These are phyloP conservation scores for Diversispora eburnea DNA, from an alignment of 192 early-diverging fungal genomes.

Conservation along the genomic window DNA sequence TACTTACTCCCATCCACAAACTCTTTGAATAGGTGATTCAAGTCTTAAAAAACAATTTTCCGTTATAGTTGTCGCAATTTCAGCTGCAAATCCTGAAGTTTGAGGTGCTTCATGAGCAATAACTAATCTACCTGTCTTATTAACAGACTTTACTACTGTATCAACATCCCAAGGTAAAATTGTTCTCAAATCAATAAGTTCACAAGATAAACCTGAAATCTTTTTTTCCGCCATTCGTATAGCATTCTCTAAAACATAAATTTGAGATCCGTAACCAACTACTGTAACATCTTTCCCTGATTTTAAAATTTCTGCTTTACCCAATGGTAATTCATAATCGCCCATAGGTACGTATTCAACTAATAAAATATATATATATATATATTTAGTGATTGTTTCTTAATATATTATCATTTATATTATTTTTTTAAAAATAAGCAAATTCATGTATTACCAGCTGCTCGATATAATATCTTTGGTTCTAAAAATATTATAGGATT, in stretches of 20 bases:
- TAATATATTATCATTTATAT: background rate
- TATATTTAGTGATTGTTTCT: background rate
- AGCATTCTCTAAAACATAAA: conserved; percentile 91
- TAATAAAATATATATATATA: conserved; percentile 29
- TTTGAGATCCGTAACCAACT: conserved; percentile 87
- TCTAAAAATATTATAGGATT: conserved; percentile 97
- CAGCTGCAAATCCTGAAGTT: conserved; percentile 86
- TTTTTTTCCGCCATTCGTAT: conserved; percentile 81
- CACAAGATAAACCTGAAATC: conserved; percentile 80
- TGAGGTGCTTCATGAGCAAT: conserved; percentile 92
- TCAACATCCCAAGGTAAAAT: conserved; percentile 92
- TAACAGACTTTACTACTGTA: conserved; percentile 84
- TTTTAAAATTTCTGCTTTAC: conserved; percentile 87
- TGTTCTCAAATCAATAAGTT: conserved; percentile 89
- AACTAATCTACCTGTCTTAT: conserved; percentile 88
- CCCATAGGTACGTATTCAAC: conserved; percentile 92
- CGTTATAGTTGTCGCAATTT: conserved; percentile 85
- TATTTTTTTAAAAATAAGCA: background rate
- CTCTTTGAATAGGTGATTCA: conserved; percentile 86
- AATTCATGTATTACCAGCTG: conserved; percentile 56
- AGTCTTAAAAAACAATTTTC: conserved; percentile 89
- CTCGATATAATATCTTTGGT: conserved; percentile 94
- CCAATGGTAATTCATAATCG: conserved; percentile 87
- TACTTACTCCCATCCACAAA: conserved; percentile 72
- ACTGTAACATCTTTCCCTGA: conserved; percentile 84